Evolutionary conservation across 495 filamentous ascomycete species (phyloP), one percentile per base, ranked within the genome.

Genomic region (Pseudotulostoma volvatum): DNA sequence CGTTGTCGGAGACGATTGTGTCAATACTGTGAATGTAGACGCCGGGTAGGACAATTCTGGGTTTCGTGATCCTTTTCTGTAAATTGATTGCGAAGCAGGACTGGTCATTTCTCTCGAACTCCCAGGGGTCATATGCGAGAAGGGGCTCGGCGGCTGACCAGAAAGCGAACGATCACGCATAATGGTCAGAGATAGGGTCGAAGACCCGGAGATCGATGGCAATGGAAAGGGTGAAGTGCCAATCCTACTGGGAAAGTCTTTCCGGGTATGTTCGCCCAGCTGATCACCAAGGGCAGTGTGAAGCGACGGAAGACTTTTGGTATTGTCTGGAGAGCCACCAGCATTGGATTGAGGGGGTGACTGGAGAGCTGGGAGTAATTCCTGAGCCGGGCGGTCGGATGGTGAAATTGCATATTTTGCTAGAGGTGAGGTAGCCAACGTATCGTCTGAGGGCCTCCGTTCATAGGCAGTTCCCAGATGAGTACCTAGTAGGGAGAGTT

Each of bases 261-360:
- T 53, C 9, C 46, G 42, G 7, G 51, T 45, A 9, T 43, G 43
- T 21, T 42, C 44, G 11, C 46, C 30, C 44, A 53, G 31, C 45
- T 53, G 42, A 32, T 50, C 49, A n/a, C 54, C 53, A 7, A 70
- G 47, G 17, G 60, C 51, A n/a, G 58, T 57, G 3, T 55, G 52
- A 18, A 71, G 52, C 1, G 68, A 60, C 1, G 66, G 68, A 8
- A 70, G 49, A 25, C 41, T 62, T 37, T 61, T 61, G 32, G 36
- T 33, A 34, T 51, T 53, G 1, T 68, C 64, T 2, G 64, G 59
- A 3, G 67, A 62, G 33, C 52, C 57, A 20, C 44, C 43, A 4
- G 51, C 42, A 25, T 44, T 44, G 7, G 59, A 58, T 15, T 40
- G 42, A 13, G 46, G 47, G 3, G 59, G 54, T 33, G 62, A 54